phyloP scores from a whole-genome alignment of 805 yeast species.

The Yamadazyma tumulicola region DNA sequence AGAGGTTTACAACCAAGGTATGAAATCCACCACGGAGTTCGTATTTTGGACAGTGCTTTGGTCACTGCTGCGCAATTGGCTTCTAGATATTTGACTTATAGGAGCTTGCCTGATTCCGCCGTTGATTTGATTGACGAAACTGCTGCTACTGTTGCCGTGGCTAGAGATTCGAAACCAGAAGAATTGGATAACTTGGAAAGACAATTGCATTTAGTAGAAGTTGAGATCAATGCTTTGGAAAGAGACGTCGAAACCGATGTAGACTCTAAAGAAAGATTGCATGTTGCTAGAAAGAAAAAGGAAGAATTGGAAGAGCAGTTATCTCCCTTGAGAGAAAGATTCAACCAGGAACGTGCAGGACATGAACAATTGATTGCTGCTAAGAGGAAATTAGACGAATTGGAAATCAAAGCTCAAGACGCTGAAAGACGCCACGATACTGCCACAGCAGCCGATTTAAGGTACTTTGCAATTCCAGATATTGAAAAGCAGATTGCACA shows the following conservation, averaged over 20 bases:
- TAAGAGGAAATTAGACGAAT: slow-evolving; percentile 86
- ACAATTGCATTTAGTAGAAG: slow-evolving; percentile 85
- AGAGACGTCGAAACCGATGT: slow-evolving; percentile 86
- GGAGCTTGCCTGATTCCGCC: slow-evolving; percentile 96
- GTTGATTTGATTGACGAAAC: slow-evolving; percentile 94
- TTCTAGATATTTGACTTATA: slow-evolving; percentile 87
- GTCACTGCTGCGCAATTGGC: slow-evolving; percentile 95
- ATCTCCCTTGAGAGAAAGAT: slow-evolving; percentile 80
- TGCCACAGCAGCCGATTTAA: slow-evolving; percentile 89
- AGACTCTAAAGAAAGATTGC: slow-evolving; percentile 81
- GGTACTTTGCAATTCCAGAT: slow-evolving; percentile 97
- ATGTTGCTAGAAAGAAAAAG: slow-evolving; percentile 70
- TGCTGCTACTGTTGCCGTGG: slow-evolving; percentile 96
- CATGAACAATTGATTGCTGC: slow-evolving; percentile 88
- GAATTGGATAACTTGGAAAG: slow-evolving; percentile 93
- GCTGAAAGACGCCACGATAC: slow-evolving; percentile 97
- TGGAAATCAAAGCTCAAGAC: slow-evolving; percentile 88
- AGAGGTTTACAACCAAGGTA: slow-evolving; percentile 95
- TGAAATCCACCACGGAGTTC: slow-evolving; percentile 96
- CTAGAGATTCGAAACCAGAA: slow-evolving; percentile 97
- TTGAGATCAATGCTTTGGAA: slow-evolving; percentile 94
- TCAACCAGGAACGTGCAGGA: slow-evolving; percentile 81
- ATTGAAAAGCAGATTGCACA: slow-evolving; percentile 69
- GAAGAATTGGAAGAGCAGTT: slow-evolving; percentile 84
- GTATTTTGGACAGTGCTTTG: slow-evolving; percentile 90